Evolutionary conservation across 2,329 filamentous ascomycete species (phyloP).

Genomic region (Apiospora rasikravindrae): DNA sequence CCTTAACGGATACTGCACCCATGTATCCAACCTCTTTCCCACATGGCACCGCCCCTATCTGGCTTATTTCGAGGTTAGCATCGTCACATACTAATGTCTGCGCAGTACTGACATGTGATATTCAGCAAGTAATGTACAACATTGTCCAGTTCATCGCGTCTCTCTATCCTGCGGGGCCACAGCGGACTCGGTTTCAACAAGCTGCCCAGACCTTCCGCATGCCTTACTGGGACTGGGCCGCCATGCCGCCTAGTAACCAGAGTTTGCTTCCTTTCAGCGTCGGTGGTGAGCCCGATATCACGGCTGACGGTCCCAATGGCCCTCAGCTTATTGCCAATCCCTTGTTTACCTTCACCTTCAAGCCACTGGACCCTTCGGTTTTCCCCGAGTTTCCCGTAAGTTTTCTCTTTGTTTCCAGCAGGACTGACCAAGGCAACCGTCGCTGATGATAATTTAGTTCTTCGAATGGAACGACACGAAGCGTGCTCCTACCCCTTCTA

Average conservation of each 20-base stretch:
- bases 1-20: conserved; percentile 75
- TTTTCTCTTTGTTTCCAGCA: not conserved
- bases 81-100: not conserved
- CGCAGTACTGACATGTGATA: conserved; percentile 42
- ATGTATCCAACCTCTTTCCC: conserved; percentile 76
- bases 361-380: conserved; percentile 61
- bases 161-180: conserved; percentile 46
- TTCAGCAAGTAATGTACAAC: conserved; percentile 50
- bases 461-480: conserved; percentile 65
- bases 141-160: conserved; percentile 41
- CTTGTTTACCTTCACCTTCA: conserved; percentile 64
- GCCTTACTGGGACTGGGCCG: conserved; percentile 66
- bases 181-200: conserved; percentile 54
- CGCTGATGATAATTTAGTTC: conserved; percentile 48
- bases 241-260: conserved; percentile 51
- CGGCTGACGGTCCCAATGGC: conserved; percentile 62
- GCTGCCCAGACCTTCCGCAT: conserved; percentile 59
- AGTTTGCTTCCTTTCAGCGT: conserved; percentile 56
- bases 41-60: conserved; percentile 87
- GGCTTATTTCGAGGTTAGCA: conserved; percentile 59
- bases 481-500: conserved; percentile 54
- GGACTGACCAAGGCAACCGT: not conserved
- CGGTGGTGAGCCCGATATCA: conserved; percentile 47
- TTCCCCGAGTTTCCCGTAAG: conserved; percentile 58
- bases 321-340: conserved; percentile 64